Evolutionary conservation across 2,329 filamentous ascomycete species (phyloP), one percentile per base, ranked within the genome.

Genomic region (Ascomycota sp.): DNA sequence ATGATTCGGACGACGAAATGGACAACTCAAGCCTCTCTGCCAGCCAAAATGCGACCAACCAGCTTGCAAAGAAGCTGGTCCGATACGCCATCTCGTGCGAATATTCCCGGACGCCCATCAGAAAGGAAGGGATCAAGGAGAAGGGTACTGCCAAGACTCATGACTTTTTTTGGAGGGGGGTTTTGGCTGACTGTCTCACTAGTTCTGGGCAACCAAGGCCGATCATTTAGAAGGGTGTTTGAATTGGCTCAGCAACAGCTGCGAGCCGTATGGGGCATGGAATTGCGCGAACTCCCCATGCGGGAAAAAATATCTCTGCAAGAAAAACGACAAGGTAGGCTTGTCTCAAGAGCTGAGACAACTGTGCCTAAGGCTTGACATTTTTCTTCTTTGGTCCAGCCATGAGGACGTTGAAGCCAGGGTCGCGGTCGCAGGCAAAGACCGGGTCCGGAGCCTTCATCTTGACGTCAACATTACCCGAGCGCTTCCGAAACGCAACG

Each of bases 221-320:
- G 75, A 21, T 59, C 71, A 23, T 95, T 94, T 49, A 83, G 72
- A 46, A 50, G 55, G 9, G 70, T 94, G 4, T 94, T 93, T 43
- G 66, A 68, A 1, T 59, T 66, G 25, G 81, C 86, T 25, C 86
- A 98, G 48, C 52, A 58, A 22, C 67, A 78, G 39, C 57, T 98
- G 23, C 59, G 63, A 28, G 55, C 56, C 2, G 64, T 74, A 1
- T 95, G 93, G 52, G 89, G 89, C n/a, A 93, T 95, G 83, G 67
- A 85, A 48, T 67, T 98, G 62, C 63, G 70, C 4, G 85, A 94
- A 52, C 60, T 95, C 29, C 83, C 89, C 0, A 60, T 66, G 2
- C 69, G 67, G 43, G 86, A 94, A 44, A 91, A 83, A 50, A 65
- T 79, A 29, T 82, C 82, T 1, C 53, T 93, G 22, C 72, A 71